These are phyloP conservation scores for Brachypodium distachyon DNA, from an alignment of 202 grass and related monocot species.

Conservation along the genomic window DNA sequence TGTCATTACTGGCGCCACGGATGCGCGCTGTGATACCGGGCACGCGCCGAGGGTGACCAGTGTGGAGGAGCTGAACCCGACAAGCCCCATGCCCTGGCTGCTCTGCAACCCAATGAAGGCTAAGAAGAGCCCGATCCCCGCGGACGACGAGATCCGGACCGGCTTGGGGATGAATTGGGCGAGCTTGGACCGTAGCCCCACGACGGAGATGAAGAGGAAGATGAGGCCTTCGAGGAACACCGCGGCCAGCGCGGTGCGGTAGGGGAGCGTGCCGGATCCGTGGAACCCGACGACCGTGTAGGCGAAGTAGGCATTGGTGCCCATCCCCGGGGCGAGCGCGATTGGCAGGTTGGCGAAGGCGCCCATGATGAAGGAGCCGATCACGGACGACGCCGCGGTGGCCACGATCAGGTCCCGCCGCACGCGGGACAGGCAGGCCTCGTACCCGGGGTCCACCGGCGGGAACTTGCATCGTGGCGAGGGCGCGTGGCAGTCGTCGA, in stretches of 20 bases:
- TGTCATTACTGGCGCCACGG: conserved; percentile 62
- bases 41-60: conserved; percentile 83
- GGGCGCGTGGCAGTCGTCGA: conserved; percentile 45
- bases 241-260: conserved; percentile 66
- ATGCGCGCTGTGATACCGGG: conserved; percentile 50
- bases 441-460: conserved; percentile 71
- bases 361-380: conserved; percentile 85
- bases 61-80: conserved; percentile 73
- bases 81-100: conserved; percentile 63
- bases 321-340: conserved; percentile 80
- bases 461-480: conserved; percentile 64
- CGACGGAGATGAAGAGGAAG: conserved; percentile 56
- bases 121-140: conserved; percentile 77
- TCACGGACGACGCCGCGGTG: conserved; percentile 60
- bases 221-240: conserved; percentile 87
- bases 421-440: conserved; percentile 49
- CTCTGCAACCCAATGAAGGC: conserved; percentile 83
- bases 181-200: conserved; percentile 57
- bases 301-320: conserved; percentile 87
- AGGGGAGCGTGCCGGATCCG: conserved; percentile 67
- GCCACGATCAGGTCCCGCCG: conserved; percentile 82
- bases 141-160: conserved; percentile 60
- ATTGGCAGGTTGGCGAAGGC: conserved; percentile 81
- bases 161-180: conserved; percentile 64
- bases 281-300: conserved; percentile 89